Conservation (phyloP, 441 rosid species). For the Bocquillonia castaneifolia region DNA sequence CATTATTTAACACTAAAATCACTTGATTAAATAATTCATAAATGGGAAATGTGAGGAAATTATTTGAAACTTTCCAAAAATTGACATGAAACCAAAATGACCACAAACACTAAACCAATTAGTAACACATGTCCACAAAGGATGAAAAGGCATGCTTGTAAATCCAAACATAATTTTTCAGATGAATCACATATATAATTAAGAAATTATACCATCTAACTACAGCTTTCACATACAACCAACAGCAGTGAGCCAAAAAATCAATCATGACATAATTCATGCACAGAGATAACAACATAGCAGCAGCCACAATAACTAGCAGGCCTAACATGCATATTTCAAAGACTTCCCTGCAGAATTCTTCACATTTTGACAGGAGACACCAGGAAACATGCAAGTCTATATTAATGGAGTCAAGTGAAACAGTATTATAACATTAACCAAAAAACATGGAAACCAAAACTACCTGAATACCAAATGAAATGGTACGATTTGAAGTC, state of each 20-base stretch:
- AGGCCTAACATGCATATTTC: neutral
- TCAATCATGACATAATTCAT: conserved; percentile 1
- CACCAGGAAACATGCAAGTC: conserved; percentile 1
- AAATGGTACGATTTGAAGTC: neutral
- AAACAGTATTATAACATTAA: conserved; percentile 7
- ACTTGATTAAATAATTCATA: too few species aligned
- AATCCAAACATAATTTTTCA: neutral
- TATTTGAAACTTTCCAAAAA: too few species aligned
- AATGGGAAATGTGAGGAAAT: too few species aligned
- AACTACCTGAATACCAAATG: conserved; percentile 8
- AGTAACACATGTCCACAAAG: too few species aligned
- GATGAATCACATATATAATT: neutral
- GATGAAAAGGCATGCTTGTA: too few species aligned
- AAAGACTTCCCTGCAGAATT: neutral
- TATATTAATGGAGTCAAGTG: conserved; percentile 2
- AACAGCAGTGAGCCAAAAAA: neutral
- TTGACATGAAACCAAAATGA: too few species aligned
- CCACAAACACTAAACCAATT: too few species aligned
- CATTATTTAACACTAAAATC: too few species aligned
- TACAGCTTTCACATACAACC: neutral
- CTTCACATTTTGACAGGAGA: neutral
- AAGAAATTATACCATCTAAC: neutral
- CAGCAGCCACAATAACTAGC: neutral
- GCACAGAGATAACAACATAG: neutral
- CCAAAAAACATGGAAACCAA: neutral